Conservation (phyloP, 1,139 yeast species). For the Candida tropicalis region DNA sequence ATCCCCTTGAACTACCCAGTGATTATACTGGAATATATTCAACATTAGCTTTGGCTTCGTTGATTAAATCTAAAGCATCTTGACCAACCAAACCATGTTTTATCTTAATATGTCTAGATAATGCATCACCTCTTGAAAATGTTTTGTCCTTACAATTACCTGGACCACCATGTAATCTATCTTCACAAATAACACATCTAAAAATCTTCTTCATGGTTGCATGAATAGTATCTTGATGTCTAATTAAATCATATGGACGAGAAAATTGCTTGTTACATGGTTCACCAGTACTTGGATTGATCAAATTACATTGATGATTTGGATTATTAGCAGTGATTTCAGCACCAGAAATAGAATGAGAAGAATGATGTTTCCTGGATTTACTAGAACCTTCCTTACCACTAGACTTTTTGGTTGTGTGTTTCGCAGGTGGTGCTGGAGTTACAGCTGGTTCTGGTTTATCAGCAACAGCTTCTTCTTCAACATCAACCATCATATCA, state of each 20-base stretch:
- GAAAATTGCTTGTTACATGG: conserved; percentile 50
- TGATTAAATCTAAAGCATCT: conserved; percentile 61
- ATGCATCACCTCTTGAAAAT: conserved; percentile 52
- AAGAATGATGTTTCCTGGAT: conserved; percentile 4
- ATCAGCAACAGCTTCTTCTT: background rate
- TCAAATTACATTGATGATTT: conserved; percentile 50
- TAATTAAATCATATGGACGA: conserved; percentile 50
- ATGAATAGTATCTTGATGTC: conserved; percentile 54
- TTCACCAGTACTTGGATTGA: conserved; percentile 55
- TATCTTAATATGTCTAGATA: conserved; percentile 51
- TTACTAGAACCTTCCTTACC: conserved; percentile 1
- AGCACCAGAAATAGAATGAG: conserved; percentile 21
- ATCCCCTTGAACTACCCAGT: background rate
- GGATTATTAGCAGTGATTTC: conserved; percentile 31
- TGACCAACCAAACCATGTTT: conserved; percentile 50
- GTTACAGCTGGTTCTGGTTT: background rate
- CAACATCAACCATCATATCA: conserved; percentile 8
- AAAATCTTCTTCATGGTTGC: conserved; percentile 51
- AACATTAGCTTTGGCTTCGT: conserved; percentile 75
- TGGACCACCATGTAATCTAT: conserved; percentile 50
- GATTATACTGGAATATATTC: conserved; percentile 51
- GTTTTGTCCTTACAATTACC: conserved; percentile 63
- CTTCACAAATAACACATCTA: conserved; percentile 54
- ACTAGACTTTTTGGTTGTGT: background rate
- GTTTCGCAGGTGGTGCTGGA: background rate